These are phyloP conservation scores for Cryptococcus sp. DNA, from an alignment of 1,284 basidiomycete species.

Conservation along the genomic window DNA sequence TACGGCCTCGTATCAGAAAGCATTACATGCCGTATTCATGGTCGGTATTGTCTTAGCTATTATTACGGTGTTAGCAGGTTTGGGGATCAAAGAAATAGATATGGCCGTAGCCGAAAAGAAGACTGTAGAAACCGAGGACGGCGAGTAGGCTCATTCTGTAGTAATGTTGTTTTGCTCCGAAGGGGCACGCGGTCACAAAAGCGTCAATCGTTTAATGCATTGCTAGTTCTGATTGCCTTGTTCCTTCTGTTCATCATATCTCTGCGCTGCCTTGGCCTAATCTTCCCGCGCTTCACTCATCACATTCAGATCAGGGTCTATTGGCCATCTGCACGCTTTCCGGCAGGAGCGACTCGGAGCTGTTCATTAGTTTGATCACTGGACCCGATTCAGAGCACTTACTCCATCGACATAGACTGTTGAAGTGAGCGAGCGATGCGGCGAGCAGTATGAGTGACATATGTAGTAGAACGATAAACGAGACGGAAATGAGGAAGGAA, in stretches of 20 bases:
- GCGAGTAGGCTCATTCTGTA: no score
- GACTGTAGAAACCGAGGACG: slow-evolving; percentile 1
- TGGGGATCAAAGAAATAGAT: slow-evolving; percentile 38
- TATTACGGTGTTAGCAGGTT: slow-evolving; percentile 26
- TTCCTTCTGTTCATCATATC: no score
- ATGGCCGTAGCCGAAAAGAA: slow-evolving; percentile 15
- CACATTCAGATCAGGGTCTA: no score
- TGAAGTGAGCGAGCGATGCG: neutral
- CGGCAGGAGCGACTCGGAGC: neutral
- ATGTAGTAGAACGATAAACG: neutral
- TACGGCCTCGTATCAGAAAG: slow-evolving; percentile 73
- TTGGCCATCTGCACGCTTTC: neutral
- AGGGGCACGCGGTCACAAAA: no score
- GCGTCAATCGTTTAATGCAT: no score
- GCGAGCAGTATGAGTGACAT: neutral
- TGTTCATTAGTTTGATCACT: neutral
- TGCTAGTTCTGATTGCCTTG: no score
- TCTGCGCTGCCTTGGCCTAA: no score
- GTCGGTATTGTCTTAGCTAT: slow-evolving; percentile 55
- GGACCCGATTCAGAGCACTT: neutral
- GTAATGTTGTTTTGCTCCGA: no score
- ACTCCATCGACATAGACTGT: neutral
- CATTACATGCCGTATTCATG: slow-evolving; percentile 80
- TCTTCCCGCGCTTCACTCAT: no score
- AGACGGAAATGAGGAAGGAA: neutral